Percentiles rank a stretch among this genome's conserved stretches.
phyloP scores from a whole-genome alignment of 495 filamentous ascomycete species.

The Lasiosphaeria ovina region DNA sequence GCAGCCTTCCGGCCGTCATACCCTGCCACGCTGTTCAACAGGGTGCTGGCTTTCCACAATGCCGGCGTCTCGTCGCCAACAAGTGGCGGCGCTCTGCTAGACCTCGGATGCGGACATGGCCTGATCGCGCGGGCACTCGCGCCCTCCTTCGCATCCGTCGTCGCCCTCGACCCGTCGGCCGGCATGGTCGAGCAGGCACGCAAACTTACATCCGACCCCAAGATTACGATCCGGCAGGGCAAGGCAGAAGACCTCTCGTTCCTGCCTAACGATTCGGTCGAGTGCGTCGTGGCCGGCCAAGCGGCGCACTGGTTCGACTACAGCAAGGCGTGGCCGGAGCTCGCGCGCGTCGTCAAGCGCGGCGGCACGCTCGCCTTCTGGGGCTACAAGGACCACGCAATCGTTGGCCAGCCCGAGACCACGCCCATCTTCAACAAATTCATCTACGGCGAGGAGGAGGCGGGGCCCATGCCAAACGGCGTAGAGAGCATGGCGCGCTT shows the following conservation, averaged over 20 bases:
- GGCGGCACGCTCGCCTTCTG: conserved; percentile 60
- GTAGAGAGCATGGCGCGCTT: conserved; percentile 53
- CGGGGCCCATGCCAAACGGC: conserved; percentile 34
- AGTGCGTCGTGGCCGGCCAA: conserved; percentile 59
- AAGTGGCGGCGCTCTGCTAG: conserved; percentile 44
- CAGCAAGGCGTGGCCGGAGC: conserved; percentile 50
- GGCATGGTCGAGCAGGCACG: conserved; percentile 58
- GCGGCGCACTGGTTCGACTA: conserved; percentile 68
- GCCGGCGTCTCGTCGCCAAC: conserved; percentile 2
- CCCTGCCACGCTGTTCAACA: conserved; percentile 52
- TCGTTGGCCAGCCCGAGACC: conserved; percentile 49
- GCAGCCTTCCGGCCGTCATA: conserved; percentile 64
- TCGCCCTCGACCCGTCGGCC: conserved; percentile 58
- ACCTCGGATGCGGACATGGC: conserved; percentile 63
- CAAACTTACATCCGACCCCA: conserved; percentile 39
- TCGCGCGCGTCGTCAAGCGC: conserved; percentile 49
- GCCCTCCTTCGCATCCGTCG: conserved; percentile 44
- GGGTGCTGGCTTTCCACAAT: conserved; percentile 54
- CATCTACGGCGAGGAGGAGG: conserved; percentile 41
- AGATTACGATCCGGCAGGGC: conserved; percentile 46
- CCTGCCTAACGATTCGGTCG: conserved; percentile 46
- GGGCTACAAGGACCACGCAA: conserved; percentile 61
- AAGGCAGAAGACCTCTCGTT: conserved; percentile 52
- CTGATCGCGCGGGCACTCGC: conserved; percentile 54
- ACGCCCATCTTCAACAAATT: conserved; percentile 48